A percentile compares a stretch with the other conserved stretches of the same genome.
Evolutionary conservation across 495 filamentous ascomycete genomes (phyloP).

Genomic region (Aspergillus saccharolyticus): DNA sequence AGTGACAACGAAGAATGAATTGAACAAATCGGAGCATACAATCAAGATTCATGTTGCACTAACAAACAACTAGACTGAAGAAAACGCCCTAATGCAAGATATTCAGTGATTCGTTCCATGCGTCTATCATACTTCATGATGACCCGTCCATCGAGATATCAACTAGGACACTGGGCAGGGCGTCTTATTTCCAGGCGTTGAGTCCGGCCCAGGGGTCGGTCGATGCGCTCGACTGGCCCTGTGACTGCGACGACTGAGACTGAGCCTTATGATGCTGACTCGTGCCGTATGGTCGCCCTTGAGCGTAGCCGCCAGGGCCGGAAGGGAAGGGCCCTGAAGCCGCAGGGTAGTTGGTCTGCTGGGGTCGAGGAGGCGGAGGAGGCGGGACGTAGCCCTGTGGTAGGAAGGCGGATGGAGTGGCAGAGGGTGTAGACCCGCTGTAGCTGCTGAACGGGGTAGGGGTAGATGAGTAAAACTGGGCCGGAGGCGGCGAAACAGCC

Average conservation of each 20-base stretch:
- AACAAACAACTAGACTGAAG: neutral
- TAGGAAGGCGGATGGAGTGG: slow-evolving; percentile 43
- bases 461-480: slow-evolving; percentile 40
- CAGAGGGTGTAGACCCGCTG: slow-evolving; percentile 32
- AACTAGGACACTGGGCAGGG: neutral
- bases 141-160: neutral
- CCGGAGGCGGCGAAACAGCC: slow-evolving; percentile 41
- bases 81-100: slow-evolving; percentile 18
- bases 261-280: slow-evolving; percentile 34
- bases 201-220: slow-evolving; percentile 82
- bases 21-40: neutral
- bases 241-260: slow-evolving; percentile 46
- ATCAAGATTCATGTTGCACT: neutral
- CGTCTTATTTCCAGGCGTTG: slow-evolving; percentile 71
- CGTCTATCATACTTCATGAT: slow-evolving; percentile 18
- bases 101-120: slow-evolving; percentile 8
- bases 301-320: slow-evolving; percentile 56
- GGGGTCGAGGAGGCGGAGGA: slow-evolving; percentile 80
- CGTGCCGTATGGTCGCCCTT: slow-evolving; percentile 35
- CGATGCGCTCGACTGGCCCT: slow-evolving; percentile 28
- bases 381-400: slow-evolving; percentile 86
- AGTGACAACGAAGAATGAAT: neutral
- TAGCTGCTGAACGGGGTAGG: slow-evolving; percentile 33
- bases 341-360: slow-evolving; percentile 68
- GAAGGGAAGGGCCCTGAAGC: slow-evolving; percentile 47